Percentiles rank a stretch among this genome's conserved stretches.
Evolutionary conservation across 176 grass and related monocot species (phyloP).

Genomic region (Miscanthus lutarioriparius): DNA sequence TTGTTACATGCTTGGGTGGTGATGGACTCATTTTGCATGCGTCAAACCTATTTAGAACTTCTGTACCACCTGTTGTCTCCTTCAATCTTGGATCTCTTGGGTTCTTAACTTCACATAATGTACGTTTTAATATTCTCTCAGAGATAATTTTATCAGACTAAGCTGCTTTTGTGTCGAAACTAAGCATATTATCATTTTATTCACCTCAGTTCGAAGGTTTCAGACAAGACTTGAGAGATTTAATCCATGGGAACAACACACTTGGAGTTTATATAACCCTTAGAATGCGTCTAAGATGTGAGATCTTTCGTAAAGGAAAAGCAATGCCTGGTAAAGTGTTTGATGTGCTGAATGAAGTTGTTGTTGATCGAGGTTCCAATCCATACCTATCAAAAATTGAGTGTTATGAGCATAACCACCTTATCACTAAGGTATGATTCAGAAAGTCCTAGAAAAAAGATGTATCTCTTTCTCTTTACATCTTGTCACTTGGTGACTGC

Average conservation of each 20-base stretch:
- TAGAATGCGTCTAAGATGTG: slow-evolving; percentile 92
- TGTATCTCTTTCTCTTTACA: slow-evolving; percentile 20
- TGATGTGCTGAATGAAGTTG: slow-evolving; percentile 96
- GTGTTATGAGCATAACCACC: slow-evolving; percentile 93
- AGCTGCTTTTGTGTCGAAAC: slow-evolving; percentile 24
- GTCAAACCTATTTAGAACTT: slow-evolving; percentile 93
- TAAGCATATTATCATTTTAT: slow-evolving; percentile 39
- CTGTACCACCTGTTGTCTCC: slow-evolving; percentile 91
- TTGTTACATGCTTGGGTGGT: slow-evolving; percentile 96
- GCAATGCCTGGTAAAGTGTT: slow-evolving; percentile 95
- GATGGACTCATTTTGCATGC: slow-evolving; percentile 98
- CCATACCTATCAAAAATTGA: slow-evolving; percentile 99
- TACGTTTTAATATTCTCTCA: slow-evolving; percentile 44
- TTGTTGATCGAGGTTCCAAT: slow-evolving; percentile 97
- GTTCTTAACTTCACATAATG: slow-evolving; percentile 94
- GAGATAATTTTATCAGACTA: slow-evolving; percentile 32
- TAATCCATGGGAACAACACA: slow-evolving; percentile 96
- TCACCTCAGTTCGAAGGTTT: slow-evolving; percentile 80
- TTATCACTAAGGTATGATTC: slow-evolving; percentile 89
- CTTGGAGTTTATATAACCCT: slow-evolving; percentile 98
- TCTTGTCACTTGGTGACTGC: slow-evolving; percentile 28
- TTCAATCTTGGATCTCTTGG: slow-evolving; percentile 99
- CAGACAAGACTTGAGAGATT: slow-evolving; percentile 79
- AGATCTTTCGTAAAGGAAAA: slow-evolving; percentile 94
- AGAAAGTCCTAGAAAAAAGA: slow-evolving; percentile 27